Evolutionary conservation across 306 rosid genomes (phyloP).

Genomic region (Prosopis cineraria): DNA sequence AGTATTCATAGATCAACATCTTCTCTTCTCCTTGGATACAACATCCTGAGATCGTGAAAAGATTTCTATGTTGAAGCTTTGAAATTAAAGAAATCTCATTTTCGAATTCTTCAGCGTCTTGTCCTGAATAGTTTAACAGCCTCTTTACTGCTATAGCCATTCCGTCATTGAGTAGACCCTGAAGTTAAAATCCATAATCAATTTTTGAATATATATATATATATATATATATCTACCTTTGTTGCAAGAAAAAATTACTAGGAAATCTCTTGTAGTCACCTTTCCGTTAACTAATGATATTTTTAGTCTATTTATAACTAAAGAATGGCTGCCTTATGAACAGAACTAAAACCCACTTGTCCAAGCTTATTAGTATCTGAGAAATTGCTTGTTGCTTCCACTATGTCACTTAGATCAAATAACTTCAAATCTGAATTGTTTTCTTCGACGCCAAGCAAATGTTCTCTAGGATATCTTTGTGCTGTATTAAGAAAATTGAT

Average conservation of each 20-base stretch:
- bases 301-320: not conserved
- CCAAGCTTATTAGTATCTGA: conserved; percentile 10
- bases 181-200: conserved; percentile 24
- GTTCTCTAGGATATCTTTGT: not conserved
- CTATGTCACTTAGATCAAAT: conserved; percentile 40
- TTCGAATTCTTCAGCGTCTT: not conserved
- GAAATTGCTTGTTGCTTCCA: conserved; percentile 53
- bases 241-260: too few relatives aligned
- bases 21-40: conserved; percentile 39
- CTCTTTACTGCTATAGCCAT: not conserved
- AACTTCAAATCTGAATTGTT: conserved; percentile 41
- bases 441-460: conserved; percentile 14
- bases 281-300: too few relatives aligned
- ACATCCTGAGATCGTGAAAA: conserved; percentile 29
- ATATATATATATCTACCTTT: too few relatives aligned
- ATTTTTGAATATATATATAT: too few relatives aligned
- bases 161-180: conserved; percentile 41
- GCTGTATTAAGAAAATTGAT: not conserved
- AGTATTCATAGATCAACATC: conserved; percentile 66
- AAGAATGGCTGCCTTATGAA: not conserved
- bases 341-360: not conserved
- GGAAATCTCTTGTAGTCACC: too few relatives aligned
- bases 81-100: not conserved
- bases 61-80: not conserved
- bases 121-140: not conserved